Evolutionary conservation across 2,329 filamentous ascomycete genomes (phyloP).

Genomic region (Hymenoscyphus repandus): DNA sequence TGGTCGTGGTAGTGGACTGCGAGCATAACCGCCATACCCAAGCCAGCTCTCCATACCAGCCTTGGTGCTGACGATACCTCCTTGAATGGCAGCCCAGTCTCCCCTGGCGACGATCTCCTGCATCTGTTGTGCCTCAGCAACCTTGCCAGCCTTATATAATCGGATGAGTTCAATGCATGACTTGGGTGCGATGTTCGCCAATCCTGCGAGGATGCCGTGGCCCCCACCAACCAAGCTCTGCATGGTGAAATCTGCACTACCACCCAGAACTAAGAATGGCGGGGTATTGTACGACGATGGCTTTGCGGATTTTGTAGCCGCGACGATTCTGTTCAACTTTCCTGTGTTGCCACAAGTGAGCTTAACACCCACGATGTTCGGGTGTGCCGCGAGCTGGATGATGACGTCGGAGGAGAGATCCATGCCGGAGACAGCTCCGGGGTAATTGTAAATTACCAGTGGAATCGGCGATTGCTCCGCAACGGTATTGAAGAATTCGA

Average conservation of each 20-base stretch:
- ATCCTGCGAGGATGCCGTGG: conserved; percentile 65
- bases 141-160: conserved; percentile 54
- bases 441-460: conserved; percentile 85
- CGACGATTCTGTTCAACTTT: conserved; percentile 51
- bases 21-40: conserved; percentile 54
- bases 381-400: conserved; percentile 71
- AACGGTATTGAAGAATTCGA: conserved; percentile 55
- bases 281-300: conserved; percentile 26
- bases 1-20: conserved; percentile 47
- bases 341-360: conserved; percentile 83
- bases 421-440: conserved; percentile 78
- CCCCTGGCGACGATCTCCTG: conserved; percentile 61
- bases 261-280: conserved; percentile 66
- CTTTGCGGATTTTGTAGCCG: conserved; percentile 51
- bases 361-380: conserved; percentile 84
- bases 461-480: conserved; percentile 68
- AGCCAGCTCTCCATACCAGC: conserved; percentile 56
- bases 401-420: conserved; percentile 87
- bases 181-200: conserved; percentile 65
- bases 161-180: conserved; percentile 57
- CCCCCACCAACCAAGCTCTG: conserved; percentile 66
- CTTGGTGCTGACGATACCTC: conserved; percentile 66
- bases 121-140: conserved; percentile 55
- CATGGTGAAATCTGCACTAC: conserved; percentile 68
- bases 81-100: conserved; percentile 66